phyloP scores from a whole-genome alignment of 106 monocot genomes.

The Apostasia shenzhenica region DNA sequence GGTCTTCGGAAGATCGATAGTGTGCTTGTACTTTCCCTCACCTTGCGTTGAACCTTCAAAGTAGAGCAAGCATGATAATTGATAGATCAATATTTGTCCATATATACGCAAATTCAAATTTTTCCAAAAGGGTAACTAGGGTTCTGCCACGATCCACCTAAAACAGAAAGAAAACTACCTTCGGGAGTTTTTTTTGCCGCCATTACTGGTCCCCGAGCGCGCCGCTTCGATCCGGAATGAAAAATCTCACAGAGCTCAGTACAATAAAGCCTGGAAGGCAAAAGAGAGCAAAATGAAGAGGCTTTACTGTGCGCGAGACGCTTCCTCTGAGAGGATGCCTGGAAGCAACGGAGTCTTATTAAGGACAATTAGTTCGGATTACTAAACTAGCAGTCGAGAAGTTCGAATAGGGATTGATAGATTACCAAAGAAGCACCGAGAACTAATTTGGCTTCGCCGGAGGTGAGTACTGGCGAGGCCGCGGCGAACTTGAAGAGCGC shows the following conservation, averaged over 20 bases:
- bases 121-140: too few relatives aligned
- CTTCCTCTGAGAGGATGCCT: constrained; percentile 20
- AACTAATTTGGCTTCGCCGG: too few relatives aligned
- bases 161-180: constrained; percentile 29
- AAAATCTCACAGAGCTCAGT: constrained; percentile 14
- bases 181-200: constrained; percentile 70
- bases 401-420: too few relatives aligned
- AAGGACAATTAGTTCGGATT: too few relatives aligned
- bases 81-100: neutral
- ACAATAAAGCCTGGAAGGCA: constrained; percentile 14
- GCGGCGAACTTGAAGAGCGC: too few relatives aligned
- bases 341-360: neutral
- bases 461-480: too few relatives aligned
- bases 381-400: too few relatives aligned
- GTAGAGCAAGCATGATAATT: neutral
- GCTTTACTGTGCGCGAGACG: constrained; percentile 5
- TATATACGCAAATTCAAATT: neutral
- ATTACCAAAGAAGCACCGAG: too few relatives aligned
- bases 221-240: constrained; percentile 34
- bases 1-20: constrained; percentile 87
- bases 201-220: constrained; percentile 74
- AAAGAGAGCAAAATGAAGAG: constrained; percentile 6
- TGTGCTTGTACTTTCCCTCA: constrained; percentile 88
- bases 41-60: constrained; percentile 49
- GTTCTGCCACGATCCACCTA: neutral